Percentiles rank a stretch among this genome's conserved stretches.
Evolutionary conservation across 2,329 filamentous ascomycete species (phyloP).

Genomic region (Alternaria sp.): DNA sequence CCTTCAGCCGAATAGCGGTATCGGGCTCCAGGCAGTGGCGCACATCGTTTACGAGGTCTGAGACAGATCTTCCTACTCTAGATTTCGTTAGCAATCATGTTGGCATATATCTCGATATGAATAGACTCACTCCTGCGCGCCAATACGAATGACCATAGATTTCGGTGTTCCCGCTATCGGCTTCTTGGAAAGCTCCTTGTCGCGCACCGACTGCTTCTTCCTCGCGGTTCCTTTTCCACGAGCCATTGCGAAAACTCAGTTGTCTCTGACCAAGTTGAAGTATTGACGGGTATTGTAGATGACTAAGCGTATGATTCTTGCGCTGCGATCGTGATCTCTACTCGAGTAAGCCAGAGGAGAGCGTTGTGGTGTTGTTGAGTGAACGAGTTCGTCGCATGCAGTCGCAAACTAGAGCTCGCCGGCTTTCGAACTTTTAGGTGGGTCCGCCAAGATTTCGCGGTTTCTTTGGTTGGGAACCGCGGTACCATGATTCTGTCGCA

Average conservation of each 20-base stretch:
- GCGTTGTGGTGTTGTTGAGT: background rate
- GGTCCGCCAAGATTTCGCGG: constrained; percentile 18
- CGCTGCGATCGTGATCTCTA: too few species aligned
- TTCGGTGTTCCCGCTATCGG: constrained; percentile 73
- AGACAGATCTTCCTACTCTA: constrained; percentile 81
- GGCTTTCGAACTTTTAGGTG: constrained; percentile 14
- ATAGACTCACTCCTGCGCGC: constrained; percentile 77
- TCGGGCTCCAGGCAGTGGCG: constrained; percentile 94
- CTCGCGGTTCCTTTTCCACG: constrained; percentile 37
- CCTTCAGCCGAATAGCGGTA: constrained; percentile 84
- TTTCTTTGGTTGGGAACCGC: background rate
- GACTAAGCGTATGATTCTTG: too few species aligned
- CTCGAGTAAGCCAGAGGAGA: background rate
- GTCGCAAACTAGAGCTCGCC: constrained; percentile 9
- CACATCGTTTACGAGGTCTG: constrained; percentile 89
- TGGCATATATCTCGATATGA: too few species aligned
- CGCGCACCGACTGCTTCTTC: constrained; percentile 42
- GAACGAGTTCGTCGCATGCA: background rate
- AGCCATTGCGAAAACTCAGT: constrained; percentile 31
- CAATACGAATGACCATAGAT: constrained; percentile 98
- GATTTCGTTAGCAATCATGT: background rate
- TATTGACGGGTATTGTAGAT: too few species aligned
- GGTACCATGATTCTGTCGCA: background rate
- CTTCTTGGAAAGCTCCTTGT: constrained; percentile 58
- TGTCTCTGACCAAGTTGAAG: background rate